A percentile compares a stretch with the other conserved stretches of the same genome.
These are phyloP conservation scores for Podila epicladia DNA, from an alignment of 192 early-diverging fungal genomes.

Conservation along the genomic window DNA sequence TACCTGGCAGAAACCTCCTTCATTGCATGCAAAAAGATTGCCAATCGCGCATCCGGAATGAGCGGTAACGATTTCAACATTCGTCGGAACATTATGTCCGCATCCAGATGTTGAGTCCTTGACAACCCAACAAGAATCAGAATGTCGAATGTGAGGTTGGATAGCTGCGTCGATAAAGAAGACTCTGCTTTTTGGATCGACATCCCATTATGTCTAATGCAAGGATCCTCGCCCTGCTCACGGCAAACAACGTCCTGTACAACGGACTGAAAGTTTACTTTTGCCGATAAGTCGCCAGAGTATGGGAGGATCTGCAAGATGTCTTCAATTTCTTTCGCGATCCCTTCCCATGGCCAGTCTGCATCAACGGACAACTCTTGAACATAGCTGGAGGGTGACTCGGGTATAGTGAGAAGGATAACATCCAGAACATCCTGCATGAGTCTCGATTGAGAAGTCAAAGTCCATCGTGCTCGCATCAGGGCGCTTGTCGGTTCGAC, in stretches of 20 bases:
- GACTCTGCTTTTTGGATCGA: no score
- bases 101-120: conserved; percentile 4
- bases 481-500: conserved; percentile 17
- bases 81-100: conserved; percentile 5
- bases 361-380: background rate
- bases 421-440: conserved; percentile 28
- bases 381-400: background rate
- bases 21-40: conserved; percentile 15
- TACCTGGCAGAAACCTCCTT: conserved; percentile 45
- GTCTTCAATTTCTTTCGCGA: conserved; percentile 18
- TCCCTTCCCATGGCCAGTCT: conserved; percentile 11
- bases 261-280: no score
- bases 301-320: background rate
- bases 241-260: no score
- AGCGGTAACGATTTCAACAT: conserved; percentile 7
- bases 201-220: no score
- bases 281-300: no score
- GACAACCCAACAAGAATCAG: conserved; percentile 20
- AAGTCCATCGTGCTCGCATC: conserved; percentile 28
- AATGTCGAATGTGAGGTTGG: conserved; percentile 34
- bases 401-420: conserved; percentile 19
- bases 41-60: conserved; percentile 28
- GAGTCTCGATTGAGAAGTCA: conserved; percentile 4
- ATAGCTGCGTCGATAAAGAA: background rate
- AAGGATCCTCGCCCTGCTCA: no score